Base-by-base conservation (phyloP, 257 asterid species). In the Solanum medicagineum region DNA sequence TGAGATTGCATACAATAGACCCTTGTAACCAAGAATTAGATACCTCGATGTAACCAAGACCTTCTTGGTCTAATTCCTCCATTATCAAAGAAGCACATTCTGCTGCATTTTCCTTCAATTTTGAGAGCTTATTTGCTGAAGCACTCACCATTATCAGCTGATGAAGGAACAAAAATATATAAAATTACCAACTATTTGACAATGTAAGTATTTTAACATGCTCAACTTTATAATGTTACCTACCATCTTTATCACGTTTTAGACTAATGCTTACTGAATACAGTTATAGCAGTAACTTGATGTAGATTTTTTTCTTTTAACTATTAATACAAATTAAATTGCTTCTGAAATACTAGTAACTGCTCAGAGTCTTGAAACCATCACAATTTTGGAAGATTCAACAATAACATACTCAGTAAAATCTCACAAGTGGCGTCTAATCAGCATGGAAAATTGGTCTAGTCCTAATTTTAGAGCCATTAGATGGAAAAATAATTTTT, bases 101-200 rank as follows among this genome's bases (percentile, higher is more conserved):
- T 86, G 87, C 92, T n/a, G 97, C 98, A 89, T 92, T 94, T 93
- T 95, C 95, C 89, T 92, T 93, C 90, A 95, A 87, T 87, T 88
- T 88, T 66, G 95, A 93, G 91, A 95, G 87, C 88, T 94, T 95
- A 92, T 95, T 95, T 68, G 97, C 97, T 4, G 97, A 93, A 79
- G 97, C 99, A 87, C 99, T 94, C 91, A 95, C 83, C 97, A 92
- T 87, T 87, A 95, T 92, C 86, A 95, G 93, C 99, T 95, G 97
- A 54, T 86, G 29, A 84, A 80, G 49, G 47, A 47, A 57, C 44
- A 42, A 83, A 56, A 14, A 59, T 7, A 57, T 20, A 53, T 14
- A 40, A 51, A 36, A 62, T 53, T 26, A 54, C 14, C 63, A 63
- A 62, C 62, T 40, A 20, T 44, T 4, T 71, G 10, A 71, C 53